Conservation (phyloP, 192 early-diverging fungal species). For the Entophlyctis luteolus region DNA sequence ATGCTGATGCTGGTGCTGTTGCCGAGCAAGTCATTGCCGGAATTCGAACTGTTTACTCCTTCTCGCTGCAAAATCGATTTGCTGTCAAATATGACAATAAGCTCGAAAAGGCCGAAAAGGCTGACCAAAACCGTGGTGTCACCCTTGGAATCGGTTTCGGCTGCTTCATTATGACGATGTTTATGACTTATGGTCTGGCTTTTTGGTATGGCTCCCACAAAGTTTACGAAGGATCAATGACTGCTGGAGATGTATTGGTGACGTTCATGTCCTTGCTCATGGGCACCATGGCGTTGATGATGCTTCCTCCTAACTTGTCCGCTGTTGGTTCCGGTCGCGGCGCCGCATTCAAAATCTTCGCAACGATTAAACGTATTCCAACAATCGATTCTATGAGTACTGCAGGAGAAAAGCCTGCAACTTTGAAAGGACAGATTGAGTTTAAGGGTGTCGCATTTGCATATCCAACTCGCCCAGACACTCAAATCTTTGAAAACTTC, state of each 20-base stretch:
- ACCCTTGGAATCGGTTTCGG: constrained; percentile 67
- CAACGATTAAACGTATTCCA: constrained; percentile 43
- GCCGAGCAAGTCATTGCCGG: constrained; percentile 80
- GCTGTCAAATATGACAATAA: constrained; percentile 57
- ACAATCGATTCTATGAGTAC: constrained; percentile 37
- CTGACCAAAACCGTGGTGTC: constrained; percentile 60
- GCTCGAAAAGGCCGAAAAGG: constrained; percentile 58
- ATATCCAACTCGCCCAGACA: constrained; percentile 62
- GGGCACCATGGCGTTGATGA: constrained; percentile 44
- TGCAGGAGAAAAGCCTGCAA: constrained; percentile 33
- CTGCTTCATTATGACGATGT: constrained; percentile 71
- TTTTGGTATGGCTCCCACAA: constrained; percentile 79
- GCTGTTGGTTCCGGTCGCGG: constrained; percentile 39
- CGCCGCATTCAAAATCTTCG: constrained; percentile 51
- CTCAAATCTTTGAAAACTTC: constrained; percentile 55
- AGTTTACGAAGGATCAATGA: constrained; percentile 45
- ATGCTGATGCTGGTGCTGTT: constrained; percentile 81
- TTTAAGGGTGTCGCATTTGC: constrained; percentile 48
- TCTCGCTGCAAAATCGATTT: constrained; percentile 74
- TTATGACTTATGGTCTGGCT: constrained; percentile 70
- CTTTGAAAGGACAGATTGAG: constrained; percentile 41
- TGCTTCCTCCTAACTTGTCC: constrained; percentile 34
- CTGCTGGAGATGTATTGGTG: constrained; percentile 44
- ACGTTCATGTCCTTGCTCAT: constrained; percentile 46
- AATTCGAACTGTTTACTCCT: constrained; percentile 85